Evolutionary conservation across 257 asterid genomes (phyloP).

Genomic region (Avicennia marina): DNA sequence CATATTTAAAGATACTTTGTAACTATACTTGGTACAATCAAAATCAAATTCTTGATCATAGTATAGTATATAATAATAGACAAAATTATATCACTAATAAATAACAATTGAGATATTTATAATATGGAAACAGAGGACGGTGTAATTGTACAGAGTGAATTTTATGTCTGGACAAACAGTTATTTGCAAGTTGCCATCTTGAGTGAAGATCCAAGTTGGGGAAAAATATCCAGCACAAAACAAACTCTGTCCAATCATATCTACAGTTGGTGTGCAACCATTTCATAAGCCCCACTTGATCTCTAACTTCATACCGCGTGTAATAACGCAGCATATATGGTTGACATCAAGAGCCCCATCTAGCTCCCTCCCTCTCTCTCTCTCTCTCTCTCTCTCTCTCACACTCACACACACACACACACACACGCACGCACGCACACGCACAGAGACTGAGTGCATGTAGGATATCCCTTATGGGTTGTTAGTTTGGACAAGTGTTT

Average conservation of each 20-base stretch:
- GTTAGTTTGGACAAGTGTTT: neutral
- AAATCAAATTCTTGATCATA: too few relatives aligned
- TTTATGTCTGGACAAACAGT: too few relatives aligned
- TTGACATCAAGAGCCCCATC: neutral
- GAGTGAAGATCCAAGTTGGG: slow-evolving; percentile 16
- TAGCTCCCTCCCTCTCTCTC: neutral
- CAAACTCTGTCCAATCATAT: slow-evolving; percentile 31
- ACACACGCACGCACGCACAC: too few relatives aligned
- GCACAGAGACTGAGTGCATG: too few relatives aligned
- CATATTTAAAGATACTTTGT: too few relatives aligned
- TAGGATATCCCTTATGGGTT: neutral
- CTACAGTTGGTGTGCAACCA: slow-evolving; percentile 29
- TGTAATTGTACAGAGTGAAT: too few relatives aligned
- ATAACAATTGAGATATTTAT: too few relatives aligned
- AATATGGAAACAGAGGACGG: too few relatives aligned
- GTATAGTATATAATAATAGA: too few relatives aligned
- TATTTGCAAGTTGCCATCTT: slow-evolving; percentile 8
- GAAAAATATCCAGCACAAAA: slow-evolving; percentile 20
- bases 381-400: slow-evolving; percentile 12
- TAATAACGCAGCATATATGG: slow-evolving; percentile 3
- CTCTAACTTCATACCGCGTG: slow-evolving; percentile 15
- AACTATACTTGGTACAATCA: too few relatives aligned
- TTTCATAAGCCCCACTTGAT: slow-evolving; percentile 31
- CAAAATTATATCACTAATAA: too few relatives aligned
- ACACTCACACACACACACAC: slow-evolving; percentile 1